Base-by-base conservation (phyloP, 1,284 basidiomycete species). In the Fomitopsis betulina region DNA sequence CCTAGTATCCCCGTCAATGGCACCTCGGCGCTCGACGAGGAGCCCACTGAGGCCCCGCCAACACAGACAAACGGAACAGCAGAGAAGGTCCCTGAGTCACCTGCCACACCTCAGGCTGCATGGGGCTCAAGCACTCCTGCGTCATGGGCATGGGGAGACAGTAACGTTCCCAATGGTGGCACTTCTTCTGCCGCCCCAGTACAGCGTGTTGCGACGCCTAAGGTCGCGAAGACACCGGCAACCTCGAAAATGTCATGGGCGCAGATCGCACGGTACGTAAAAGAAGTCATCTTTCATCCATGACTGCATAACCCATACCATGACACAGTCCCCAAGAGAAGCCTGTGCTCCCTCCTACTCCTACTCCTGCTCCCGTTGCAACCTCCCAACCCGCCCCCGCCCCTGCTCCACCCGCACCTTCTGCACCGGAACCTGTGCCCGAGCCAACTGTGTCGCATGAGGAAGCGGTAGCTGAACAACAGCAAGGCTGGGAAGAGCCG, bases 241-340 rank as follows among this genome's bases (percentile, higher is more conserved):
- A 86, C 83, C 12, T 83, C 86, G 12, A 89, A 90, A 74, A 71
- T 88, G 58, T 90, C 90, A 40, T 91, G 89, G 89, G 89, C 89
- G 23, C 86, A 92, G 67, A 79, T 92, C 69, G 89, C 89, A 63
- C 78, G 84, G 89, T 86, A 69, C 19, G 80, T 76, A 51, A 19
- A 51, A 19, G 38, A 19, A n/a, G n/a, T 58, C 35, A 53, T 52
- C 17, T 25, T 0, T 30, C 25, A 55, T 19, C 17, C 45, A 17
- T 12, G 17, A 15, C 32, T 15, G 13, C 35, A 5, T 6, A 55
- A 23, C n/a, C 13, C 21, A 19, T 8, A 10, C 21, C n/a, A 51
- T 42, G n/a, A 23, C 50, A 32, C 37, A 86, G 80, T 47, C 76
- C 80, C 7, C 79, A 83, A 60, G 83, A 86, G 65, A 85, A 85